Conservation (phyloP, 495 filamentous ascomycete species). For the Podospora fimiseda region DNA sequence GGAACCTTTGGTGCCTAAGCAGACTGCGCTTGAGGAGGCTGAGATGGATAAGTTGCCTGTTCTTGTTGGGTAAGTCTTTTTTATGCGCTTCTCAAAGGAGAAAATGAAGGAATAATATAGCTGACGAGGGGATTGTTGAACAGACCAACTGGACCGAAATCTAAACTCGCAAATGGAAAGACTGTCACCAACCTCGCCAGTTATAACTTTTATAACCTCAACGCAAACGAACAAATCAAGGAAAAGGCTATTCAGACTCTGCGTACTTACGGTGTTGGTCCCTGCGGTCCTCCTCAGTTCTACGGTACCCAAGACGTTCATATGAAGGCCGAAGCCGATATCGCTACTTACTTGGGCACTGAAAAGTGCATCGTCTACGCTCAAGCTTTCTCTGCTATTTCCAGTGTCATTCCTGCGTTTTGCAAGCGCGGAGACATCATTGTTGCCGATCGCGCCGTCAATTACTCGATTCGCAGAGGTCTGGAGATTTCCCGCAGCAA, state of each 20-base stretch:
- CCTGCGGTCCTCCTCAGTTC: constrained; percentile 93
- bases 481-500: constrained; percentile 87
- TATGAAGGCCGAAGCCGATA: constrained; percentile 91
- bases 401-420: constrained; percentile 89
- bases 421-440: constrained; percentile 97
- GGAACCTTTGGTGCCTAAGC: constrained; percentile 75
- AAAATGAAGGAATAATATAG: neutral
- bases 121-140: neutral
- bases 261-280: constrained; percentile 90
- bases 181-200: constrained; percentile 89
- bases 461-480: constrained; percentile 89
- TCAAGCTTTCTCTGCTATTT: constrained; percentile 91
- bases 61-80: constrained; percentile 64
- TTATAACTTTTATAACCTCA: constrained; percentile 96
- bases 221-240: constrained; percentile 82
- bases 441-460: constrained; percentile 91
- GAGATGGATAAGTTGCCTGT: constrained; percentile 82
- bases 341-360: constrained; percentile 79
- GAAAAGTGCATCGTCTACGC: constrained; percentile 89
- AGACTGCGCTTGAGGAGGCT: constrained; percentile 64
- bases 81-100: neutral
- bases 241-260: constrained; percentile 91
- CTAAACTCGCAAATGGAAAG: constrained; percentile 80
- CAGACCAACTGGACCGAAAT: constrained; percentile 84
- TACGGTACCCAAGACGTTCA: constrained; percentile 99